Evolutionary conservation across 2,329 filamentous ascomycete genomes (phyloP), one percentile per base, ranked within the genome.

Genomic region (Penicillium sp.): DNA sequence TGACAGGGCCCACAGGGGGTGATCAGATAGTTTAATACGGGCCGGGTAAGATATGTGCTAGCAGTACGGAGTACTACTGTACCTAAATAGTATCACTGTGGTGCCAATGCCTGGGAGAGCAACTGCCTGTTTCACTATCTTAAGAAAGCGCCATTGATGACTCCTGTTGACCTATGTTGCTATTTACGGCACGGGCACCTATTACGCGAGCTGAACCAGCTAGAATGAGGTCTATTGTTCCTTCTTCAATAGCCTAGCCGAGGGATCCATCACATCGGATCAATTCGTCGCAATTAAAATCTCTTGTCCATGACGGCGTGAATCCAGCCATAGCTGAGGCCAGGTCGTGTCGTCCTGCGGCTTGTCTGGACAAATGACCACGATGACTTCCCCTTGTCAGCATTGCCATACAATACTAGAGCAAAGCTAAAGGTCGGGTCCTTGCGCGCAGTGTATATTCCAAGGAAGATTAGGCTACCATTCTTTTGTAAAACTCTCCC

Each of bases 1-100:
- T 66, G 64, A 66, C 52, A 55, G 22, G 4, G 3, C 58, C 66
- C 63, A 66, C 63, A 68, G 66, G 60, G 60, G 64, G 43, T 63
- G 59, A 61, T 67, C 59, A 18, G 36, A 37, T 31, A 27, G 37
- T 14, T 18, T 24, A 50, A 56, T 55, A 35, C 50, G 11, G 6
- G 18, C n/a, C 43, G 41, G 19, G 37, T 50, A 43, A 57, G 40
- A 33, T 61, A 59, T 59, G 41, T 57, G 51, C 33, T 31, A 31
- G 31, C 31, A 9, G 31, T 31, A 10, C 31, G 31, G 7, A 9
- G 31, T 31, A 10, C 31, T 31, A 55, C 5, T 24, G 35, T 39
- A 39, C 16, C 6, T 37, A 22, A 44, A 27, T 27, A 4, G 6
- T 27, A 24, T 11, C 37, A 40, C 35, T 14, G 11, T 13, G 7